Evolutionary conservation across 2,329 filamentous ascomycete species (phyloP).

Genomic region (Ploettnerulaceae sp.): DNA sequence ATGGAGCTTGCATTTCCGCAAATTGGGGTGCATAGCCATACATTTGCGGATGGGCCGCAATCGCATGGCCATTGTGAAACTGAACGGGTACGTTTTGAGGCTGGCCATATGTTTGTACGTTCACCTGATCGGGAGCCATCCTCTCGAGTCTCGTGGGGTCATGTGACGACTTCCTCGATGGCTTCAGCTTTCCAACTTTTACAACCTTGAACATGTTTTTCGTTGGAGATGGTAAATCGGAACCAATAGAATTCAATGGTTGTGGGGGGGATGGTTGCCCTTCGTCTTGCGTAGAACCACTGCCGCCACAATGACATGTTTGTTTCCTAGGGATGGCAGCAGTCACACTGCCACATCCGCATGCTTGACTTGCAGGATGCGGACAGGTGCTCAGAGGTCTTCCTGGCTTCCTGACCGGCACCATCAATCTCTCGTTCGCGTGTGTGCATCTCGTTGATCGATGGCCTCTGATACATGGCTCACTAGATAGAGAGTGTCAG

Average conservation of each 20-base stretch:
- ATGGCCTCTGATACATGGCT: conserved; percentile 71
- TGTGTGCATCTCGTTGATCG: conserved; percentile 72
- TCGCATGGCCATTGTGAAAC: conserved; percentile 25
- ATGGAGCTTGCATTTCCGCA: conserved; percentile 23
- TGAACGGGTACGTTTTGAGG: conserved; percentile 25
- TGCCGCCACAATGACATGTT: conserved; percentile 47
- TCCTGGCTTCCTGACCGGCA: conserved; percentile 67
- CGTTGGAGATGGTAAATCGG: conserved; percentile 39
- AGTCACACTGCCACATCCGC: conserved; percentile 59
- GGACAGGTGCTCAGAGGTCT: conserved; percentile 66
- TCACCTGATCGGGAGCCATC: conserved; percentile 50
- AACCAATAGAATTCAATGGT: conserved; percentile 21
- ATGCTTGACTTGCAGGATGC: conserved; percentile 47
- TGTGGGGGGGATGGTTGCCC: conserved; percentile 18
- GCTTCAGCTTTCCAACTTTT: conserved; percentile 23
- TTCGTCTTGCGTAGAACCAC: conserved; percentile 19
- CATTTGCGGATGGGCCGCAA: conserved; percentile 16
- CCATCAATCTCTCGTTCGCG: conserved; percentile 60
- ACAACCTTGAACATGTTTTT: conserved; percentile 29
- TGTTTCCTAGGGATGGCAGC: conserved; percentile 57
- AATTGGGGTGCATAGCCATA: conserved; percentile 28
- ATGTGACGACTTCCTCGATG: conserved; percentile 43
- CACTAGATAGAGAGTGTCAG: conserved; percentile 41
- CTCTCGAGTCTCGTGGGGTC: conserved; percentile 46
- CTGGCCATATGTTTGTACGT: conserved; percentile 39